A percentile compares a stretch with the other conserved stretches of the same genome.
Evolutionary conservation across 2,329 filamentous ascomycete species (phyloP).

Genomic region (Talaromyces amestolkiae): DNA sequence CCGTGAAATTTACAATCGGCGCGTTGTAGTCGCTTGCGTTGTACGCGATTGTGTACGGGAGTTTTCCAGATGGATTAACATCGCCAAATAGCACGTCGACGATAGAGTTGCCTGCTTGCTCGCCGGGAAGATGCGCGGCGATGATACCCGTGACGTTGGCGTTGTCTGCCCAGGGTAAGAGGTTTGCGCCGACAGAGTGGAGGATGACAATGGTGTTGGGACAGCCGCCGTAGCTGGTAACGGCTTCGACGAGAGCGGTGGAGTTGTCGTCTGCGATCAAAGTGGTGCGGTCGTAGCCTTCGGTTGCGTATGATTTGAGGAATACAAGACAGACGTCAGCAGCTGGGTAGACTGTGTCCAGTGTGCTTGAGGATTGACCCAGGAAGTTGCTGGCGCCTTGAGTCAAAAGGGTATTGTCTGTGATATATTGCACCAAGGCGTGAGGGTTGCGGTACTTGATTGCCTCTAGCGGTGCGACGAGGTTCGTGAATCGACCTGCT

Average conservation of each 20-base stretch:
- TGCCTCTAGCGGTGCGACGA: constrained; percentile 28
- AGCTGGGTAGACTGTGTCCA: constrained; percentile 29
- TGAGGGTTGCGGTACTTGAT: constrained; percentile 20
- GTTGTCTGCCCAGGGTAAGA: constrained; percentile 66
- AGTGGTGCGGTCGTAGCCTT: constrained; percentile 44
- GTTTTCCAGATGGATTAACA: constrained; percentile 65
- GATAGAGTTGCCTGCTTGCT: constrained; percentile 67
- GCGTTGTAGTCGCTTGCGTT: constrained; percentile 20
- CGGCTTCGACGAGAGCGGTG: constrained; percentile 43
- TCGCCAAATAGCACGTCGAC: constrained; percentile 65
- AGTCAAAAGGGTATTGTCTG: constrained; percentile 44
- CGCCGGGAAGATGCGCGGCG: constrained; percentile 69
- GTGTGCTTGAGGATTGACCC: background rate
- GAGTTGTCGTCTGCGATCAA: constrained; percentile 46
- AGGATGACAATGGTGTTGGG: constrained; percentile 66
- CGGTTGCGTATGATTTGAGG: constrained; percentile 54
- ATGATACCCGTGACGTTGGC: constrained; percentile 61
- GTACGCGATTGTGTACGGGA: constrained; percentile 45
- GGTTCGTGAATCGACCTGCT: constrained; percentile 27
- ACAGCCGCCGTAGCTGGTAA: constrained; percentile 25
- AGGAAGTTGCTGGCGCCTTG: too few species aligned
- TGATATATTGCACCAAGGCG: constrained; percentile 29
- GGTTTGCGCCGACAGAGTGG: constrained; percentile 66
- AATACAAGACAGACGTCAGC: constrained; percentile 58
- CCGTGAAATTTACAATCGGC: constrained; percentile 49